Evolutionary conservation across 2,329 filamentous ascomycete genomes (phyloP), one percentile per base, ranked within the genome.

Genomic region (Plectosphaerella sp.): DNA sequence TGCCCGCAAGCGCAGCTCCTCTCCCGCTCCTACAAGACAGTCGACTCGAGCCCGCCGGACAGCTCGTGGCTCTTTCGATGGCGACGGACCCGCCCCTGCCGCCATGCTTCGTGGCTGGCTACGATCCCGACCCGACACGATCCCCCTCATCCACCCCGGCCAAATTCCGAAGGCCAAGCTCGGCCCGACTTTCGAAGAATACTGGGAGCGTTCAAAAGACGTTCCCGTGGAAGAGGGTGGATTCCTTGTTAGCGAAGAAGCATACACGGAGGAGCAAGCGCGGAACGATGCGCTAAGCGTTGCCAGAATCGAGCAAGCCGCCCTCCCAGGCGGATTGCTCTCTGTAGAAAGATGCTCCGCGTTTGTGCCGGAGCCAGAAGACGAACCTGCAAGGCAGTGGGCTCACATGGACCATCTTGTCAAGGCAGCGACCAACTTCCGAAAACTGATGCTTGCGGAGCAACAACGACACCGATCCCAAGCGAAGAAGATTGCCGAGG

Each of bases 381-480:
- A 89, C 52, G 88, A 95, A 61, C 89, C 89, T 0, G 81, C 84
- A 0, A 79, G 81, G 49, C 90, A 94, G 62, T 97, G 90, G 76
- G 85, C 88, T n/a, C 91, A 95, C 59, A 81, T 84, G 63, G 92
- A 97, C 63, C 89, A 97, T 64, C 78, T 97, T 50, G 77, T 88
- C 45, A 86, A 86, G 46, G 92, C 96, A 55, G 86, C 88, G 53
- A 65, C 87, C 12, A 87, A 92, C 60, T 93, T 97, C 60, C 84
- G 89, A 47, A 88, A 85, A 61, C 76, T 97, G 36, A 82, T 97
- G 72, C 71, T 86, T 3, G 82, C 84, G 52, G 94, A 99, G 67
- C 88, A 91, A 59, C 82, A 83, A 57, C 79, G 86, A 12, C 93
- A 97, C 68, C 83, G 83, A 36, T 76, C 81, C n/a, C 76, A 80